These are phyloP conservation scores for Massariosphaeria phaeospora DNA, from an alignment of 495 filamentous ascomycete species.

Conservation along the genomic window DNA sequence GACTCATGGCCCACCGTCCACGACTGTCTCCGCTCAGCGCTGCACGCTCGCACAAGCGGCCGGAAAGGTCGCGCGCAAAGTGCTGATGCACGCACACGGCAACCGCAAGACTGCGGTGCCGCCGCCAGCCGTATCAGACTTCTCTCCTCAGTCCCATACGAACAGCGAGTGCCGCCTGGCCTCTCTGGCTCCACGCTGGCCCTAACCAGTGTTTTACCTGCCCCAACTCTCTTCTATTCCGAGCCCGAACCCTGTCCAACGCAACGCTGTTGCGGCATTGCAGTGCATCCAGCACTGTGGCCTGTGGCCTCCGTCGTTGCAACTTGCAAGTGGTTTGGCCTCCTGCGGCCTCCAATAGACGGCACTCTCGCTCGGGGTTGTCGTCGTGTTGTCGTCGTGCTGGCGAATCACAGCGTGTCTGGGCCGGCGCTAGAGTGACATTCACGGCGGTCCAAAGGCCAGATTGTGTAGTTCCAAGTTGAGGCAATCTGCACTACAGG, in stretches of 20 bases:
- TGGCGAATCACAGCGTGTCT: constrained; percentile 15
- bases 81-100: neutral
- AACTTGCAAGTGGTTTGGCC: constrained; percentile 29
- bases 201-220: constrained; percentile 32
- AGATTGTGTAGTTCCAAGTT: constrained; percentile 32
- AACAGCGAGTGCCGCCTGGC: constrained; percentile 19
- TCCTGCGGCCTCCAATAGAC: constrained; percentile 27
- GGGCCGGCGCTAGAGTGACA: constrained; percentile 16
- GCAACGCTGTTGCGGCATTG: constrained; percentile 26
- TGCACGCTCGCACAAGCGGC: neutral
- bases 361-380: constrained; percentile 7
- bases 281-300: constrained; percentile 14
- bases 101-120: constrained; percentile 10
- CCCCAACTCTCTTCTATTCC: constrained; percentile 23
- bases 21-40: neutral
- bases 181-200: constrained; percentile 9
- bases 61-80: neutral
- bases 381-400: constrained; percentile 4
- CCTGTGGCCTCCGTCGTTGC: constrained; percentile 21
- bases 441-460: constrained; percentile 16
- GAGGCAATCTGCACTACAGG: constrained; percentile 35
- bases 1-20: no score
- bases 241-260: constrained; percentile 32
- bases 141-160: no score
- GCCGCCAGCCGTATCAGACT: constrained; percentile 12